A percentile compares a stretch with the other conserved stretches of the same genome.
Conservation (phyloP, 768 basidiomycete species). For the Porphyrellus cyaneotinctus region DNA sequence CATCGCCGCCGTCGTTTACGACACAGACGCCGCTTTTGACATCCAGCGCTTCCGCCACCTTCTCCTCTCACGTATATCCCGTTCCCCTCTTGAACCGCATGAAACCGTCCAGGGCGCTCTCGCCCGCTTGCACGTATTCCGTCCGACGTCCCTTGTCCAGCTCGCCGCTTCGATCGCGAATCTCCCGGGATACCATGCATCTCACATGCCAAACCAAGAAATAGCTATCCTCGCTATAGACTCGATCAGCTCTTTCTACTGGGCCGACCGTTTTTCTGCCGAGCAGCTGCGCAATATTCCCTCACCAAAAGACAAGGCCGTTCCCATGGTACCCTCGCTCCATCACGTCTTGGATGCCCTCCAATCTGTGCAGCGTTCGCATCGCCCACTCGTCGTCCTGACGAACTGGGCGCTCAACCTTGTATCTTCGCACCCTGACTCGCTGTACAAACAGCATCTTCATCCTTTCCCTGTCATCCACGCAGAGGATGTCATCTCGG, state of each 20-base stretch:
- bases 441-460: constrained; percentile 52
- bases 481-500: constrained; percentile 7
- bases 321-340: constrained; percentile 31
- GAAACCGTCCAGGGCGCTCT: constrained; percentile 40
- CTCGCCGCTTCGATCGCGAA: constrained; percentile 63
- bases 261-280: constrained; percentile 64
- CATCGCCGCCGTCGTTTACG: constrained; percentile 60
- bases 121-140: constrained; percentile 62
- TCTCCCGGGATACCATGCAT: constrained; percentile 51
- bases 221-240: constrained; percentile 70
- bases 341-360: constrained; percentile 48
- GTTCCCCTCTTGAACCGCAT: constrained; percentile 22
- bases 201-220: constrained; percentile 46
- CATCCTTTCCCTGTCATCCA: constrained; percentile 37
- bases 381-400: constrained; percentile 49
- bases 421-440: constrained; percentile 14
- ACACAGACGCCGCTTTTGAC: constrained; percentile 67
- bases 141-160: constrained; percentile 60
- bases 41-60: constrained; percentile 50
- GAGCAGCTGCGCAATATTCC: constrained; percentile 45
- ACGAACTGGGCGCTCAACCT: constrained; percentile 59
- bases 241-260: constrained; percentile 73
- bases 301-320: constrained; percentile 5
- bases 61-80: constrained; percentile 44
- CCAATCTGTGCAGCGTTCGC: constrained; percentile 43